phyloP scores from a whole-genome alignment of 1,284 basidiomycete genomes.

The Ustilago crameri region DNA sequence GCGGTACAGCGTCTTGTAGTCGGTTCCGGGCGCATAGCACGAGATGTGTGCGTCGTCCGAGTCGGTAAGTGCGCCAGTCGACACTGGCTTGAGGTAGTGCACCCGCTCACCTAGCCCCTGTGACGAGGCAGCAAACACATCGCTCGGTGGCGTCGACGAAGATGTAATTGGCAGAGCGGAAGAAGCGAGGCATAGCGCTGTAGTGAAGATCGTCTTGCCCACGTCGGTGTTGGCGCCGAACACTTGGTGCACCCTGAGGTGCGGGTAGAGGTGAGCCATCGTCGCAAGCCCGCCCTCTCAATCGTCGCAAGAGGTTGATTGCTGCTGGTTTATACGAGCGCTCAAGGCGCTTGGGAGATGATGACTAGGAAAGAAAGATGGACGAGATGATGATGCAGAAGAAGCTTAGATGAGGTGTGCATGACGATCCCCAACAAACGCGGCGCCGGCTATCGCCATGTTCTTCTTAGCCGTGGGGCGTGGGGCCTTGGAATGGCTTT shows the following conservation, averaged over 20 bases:
- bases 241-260: constrained; percentile 59
- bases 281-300: not conserved
- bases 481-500: no score
- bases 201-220: constrained; percentile 68
- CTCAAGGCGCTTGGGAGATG: not conserved
- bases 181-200: constrained; percentile 62
- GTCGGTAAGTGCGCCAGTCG: constrained; percentile 55
- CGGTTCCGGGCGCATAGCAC: constrained; percentile 45
- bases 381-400: not conserved
- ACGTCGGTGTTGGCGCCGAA: constrained; percentile 68
- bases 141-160: constrained; percentile 5
- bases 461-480: no score
- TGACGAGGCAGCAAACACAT: constrained; percentile 28
- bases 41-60: constrained; percentile 59
- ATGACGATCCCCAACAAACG: not conserved
- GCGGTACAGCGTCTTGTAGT: constrained; percentile 80
- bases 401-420: constrained; percentile 1
- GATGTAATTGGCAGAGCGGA: constrained; percentile 33
- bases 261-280: constrained; percentile 53
- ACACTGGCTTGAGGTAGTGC: constrained; percentile 66
- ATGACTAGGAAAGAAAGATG: not conserved
- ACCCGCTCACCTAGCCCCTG: constrained; percentile 45
- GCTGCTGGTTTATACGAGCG: not conserved
- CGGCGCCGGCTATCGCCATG: not conserved
- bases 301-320: no score